Conservation (phyloP, 495 filamentous ascomycete species). For the Podospora pseudopauciseta region DNA sequence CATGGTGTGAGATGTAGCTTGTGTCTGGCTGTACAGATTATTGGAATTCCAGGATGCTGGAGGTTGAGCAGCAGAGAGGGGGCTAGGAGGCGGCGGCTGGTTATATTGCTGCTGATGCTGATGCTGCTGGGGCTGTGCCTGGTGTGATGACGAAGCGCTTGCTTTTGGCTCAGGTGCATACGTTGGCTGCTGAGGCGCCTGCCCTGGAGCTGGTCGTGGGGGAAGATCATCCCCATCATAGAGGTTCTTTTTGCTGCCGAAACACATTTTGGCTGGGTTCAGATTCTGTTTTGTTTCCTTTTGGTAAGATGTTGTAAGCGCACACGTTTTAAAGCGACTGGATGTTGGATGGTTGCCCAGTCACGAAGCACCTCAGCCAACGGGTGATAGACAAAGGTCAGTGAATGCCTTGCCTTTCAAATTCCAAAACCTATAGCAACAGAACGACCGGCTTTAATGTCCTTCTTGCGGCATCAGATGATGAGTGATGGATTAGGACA, state of each 20-base stretch:
- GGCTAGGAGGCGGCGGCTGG: slow-evolving; percentile 21
- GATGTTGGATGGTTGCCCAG: background rate
- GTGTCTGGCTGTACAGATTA: slow-evolving; percentile 25
- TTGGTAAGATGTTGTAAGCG: too few species aligned
- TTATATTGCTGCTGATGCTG: slow-evolving; percentile 31
- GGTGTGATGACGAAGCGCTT: slow-evolving; percentile 19
- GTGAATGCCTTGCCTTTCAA: background rate
- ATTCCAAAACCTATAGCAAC: background rate
- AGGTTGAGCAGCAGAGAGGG: slow-evolving; percentile 33
- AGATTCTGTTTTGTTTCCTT: too few species aligned
- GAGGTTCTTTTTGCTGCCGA: slow-evolving; percentile 39
- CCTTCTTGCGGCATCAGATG: slow-evolving; percentile 4
- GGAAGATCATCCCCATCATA: slow-evolving; percentile 29
- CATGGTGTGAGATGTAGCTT: background rate
- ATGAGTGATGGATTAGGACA: background rate
- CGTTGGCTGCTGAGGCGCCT: slow-evolving; percentile 27
- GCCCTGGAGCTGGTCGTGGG: slow-evolving; percentile 23
- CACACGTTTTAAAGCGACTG: too few species aligned
- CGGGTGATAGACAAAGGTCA: background rate
- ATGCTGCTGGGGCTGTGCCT: slow-evolving; percentile 23
- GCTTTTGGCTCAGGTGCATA: slow-evolving; percentile 19
- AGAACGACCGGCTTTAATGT: background rate
- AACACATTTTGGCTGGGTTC: slow-evolving; percentile 36
- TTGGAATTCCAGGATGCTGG: slow-evolving; percentile 25
- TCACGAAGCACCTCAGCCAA: background rate